phyloP scores from a whole-genome alignment of 2,329 filamentous ascomycete species.

The Cladosporium halotolerans region DNA sequence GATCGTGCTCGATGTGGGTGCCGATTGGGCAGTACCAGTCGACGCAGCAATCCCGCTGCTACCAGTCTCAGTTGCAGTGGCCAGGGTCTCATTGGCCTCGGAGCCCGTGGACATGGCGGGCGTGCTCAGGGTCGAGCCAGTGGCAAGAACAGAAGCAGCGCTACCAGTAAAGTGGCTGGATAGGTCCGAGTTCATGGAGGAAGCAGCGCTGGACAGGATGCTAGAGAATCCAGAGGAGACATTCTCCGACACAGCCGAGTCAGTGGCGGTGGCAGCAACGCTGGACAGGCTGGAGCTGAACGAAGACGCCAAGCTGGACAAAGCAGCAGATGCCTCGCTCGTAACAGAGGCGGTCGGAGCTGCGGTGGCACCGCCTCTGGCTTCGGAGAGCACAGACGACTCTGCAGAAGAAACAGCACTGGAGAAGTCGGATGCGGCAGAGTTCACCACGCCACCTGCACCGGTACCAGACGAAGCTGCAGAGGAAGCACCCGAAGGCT shows the following conservation, averaged over 20 bases:
- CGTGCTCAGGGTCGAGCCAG: conserved; percentile 7
- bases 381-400: conserved; percentile 19
- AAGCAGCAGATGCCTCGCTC: conserved; percentile 18
- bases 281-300: conserved; percentile 25
- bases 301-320: conserved; percentile 27
- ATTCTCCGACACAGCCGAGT: conserved; percentile 21
- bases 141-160: conserved; percentile 13
- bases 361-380: conserved; percentile 11
- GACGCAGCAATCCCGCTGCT: conserved; percentile 2
- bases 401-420: conserved; percentile 11
- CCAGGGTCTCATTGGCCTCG: background rate
- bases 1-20: background rate
- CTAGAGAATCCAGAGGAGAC: conserved; percentile 26
- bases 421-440: conserved; percentile 18
- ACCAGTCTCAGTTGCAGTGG: conserved; percentile 3
- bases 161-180: conserved; percentile 11
- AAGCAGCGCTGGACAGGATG: conserved; percentile 26
- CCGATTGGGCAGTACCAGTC: background rate
- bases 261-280: conserved; percentile 25
- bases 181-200: conserved; percentile 21
- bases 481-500: background rate
- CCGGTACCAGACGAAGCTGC: conserved; percentile 4
- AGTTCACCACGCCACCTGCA: conserved; percentile 20
- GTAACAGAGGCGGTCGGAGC: conserved; percentile 12
- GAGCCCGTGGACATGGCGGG: background rate